phyloP scores from a whole-genome alignment of 495 filamentous ascomycete species.

The Penicillium manginii region DNA sequence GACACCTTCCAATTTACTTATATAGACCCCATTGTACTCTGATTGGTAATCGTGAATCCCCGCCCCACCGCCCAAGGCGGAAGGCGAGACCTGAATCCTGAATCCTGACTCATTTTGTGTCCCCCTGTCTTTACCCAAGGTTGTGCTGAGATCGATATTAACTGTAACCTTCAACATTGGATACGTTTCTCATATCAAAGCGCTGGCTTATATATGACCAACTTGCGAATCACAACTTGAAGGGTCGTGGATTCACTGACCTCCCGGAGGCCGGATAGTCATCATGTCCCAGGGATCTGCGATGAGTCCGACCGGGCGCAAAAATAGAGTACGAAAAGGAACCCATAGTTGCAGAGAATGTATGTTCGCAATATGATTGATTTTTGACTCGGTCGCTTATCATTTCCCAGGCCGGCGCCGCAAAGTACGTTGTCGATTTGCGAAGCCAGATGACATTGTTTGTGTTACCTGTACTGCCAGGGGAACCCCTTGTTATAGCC shows the following conservation, averaged over 20 bases:
- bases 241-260: not conserved
- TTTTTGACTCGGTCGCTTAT: not conserved
- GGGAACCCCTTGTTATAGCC: not conserved
- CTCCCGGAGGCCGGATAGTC: not conserved
- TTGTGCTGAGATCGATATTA: too few relatives aligned
- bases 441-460: not conserved
- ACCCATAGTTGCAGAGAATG: not conserved
- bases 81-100: too few relatives aligned
- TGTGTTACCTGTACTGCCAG: not conserved
- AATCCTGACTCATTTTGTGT: too few relatives aligned
- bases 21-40: too few relatives aligned
- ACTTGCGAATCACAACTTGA: too few relatives aligned
- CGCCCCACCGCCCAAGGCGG: too few relatives aligned
- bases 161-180: too few relatives aligned
- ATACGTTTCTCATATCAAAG: too few relatives aligned
- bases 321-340: not conserved
- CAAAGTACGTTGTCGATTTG: not conserved
- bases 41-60: too few relatives aligned
- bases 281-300: not conserved
- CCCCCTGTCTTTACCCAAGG: too few relatives aligned
- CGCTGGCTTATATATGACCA: too few relatives aligned
- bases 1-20: too few relatives aligned
- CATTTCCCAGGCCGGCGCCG: not conserved
- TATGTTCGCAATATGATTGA: not conserved
- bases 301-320: not conserved